Evolutionary conservation across 176 grass and related monocot genomes (phyloP).

Genomic region (Metroxylon sagu): DNA sequence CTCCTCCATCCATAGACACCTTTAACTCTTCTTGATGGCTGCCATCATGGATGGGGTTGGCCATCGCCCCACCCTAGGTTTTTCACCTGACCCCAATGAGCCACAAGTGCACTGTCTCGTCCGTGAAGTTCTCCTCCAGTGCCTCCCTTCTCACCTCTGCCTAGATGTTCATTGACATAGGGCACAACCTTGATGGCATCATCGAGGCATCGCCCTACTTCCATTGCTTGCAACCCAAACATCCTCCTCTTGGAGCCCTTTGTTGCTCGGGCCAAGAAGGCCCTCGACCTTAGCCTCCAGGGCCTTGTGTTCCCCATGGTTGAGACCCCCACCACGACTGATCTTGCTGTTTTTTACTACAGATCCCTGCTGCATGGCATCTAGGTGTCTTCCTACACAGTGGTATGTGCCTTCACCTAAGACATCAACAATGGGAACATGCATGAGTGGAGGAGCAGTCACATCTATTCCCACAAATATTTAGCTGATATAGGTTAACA

Average conservation of each 20-base stretch:
- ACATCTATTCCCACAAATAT: too few relatives aligned
- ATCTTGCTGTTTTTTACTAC: constrained; percentile 40
- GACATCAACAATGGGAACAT: constrained; percentile 68
- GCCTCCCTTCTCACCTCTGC: too few relatives aligned
- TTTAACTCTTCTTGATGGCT: too few relatives aligned
- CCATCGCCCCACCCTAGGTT: too few relatives aligned
- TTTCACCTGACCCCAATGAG: too few relatives aligned
- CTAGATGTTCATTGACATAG: constrained; percentile 78
- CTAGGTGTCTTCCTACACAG: constrained; percentile 66
- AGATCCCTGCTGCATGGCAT: constrained; percentile 71
- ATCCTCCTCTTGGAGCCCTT: constrained; percentile 56
- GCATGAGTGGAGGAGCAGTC: constrained; percentile 64
- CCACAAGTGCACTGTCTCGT: too few relatives aligned
- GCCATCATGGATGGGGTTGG: too few relatives aligned
- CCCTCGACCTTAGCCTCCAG: constrained; percentile 71
- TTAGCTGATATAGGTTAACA: too few relatives aligned
- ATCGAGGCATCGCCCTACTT: constrained; percentile 66
- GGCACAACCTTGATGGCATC: constrained; percentile 74
- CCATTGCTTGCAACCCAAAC: constrained; percentile 46
- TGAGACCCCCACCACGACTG: constrained; percentile 38
- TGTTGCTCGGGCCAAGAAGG: constrained; percentile 79
- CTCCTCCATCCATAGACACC: too few relatives aligned
- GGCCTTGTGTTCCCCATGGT: constrained; percentile 65
- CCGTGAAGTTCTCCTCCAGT: too few relatives aligned
- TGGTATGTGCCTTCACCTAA: constrained; percentile 35